Percentiles rank a stretch among this genome's conserved stretches.
Conservation (phyloP, 2,329 filamentous ascomycete species). For the Dactylellina sp. region DNA sequence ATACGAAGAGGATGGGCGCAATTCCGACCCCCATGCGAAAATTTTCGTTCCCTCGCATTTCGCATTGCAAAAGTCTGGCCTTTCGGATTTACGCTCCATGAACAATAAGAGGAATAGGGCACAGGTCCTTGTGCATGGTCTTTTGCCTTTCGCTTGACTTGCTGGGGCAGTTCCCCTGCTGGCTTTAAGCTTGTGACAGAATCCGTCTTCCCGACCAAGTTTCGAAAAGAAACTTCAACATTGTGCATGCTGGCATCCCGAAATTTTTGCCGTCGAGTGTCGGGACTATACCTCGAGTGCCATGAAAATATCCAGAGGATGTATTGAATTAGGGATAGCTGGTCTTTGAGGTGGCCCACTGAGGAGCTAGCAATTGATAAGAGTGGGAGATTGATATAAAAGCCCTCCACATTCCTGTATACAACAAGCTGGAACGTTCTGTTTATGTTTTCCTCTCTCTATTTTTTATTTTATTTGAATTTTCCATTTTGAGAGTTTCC, state of each 20-base stretch:
- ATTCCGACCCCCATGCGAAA: conserved; percentile 33
- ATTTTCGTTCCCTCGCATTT: neutral
- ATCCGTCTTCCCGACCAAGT: conserved; percentile 24
- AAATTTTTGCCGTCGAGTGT: conserved; percentile 44
- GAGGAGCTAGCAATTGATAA: conserved; percentile 43
- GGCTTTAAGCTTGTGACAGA: conserved; percentile 42
- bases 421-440: conserved; percentile 18
- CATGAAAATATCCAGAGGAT: conserved; percentile 30
- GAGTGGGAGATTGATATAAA: conserved; percentile 32
- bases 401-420: conserved; percentile 34
- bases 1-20: neutral
- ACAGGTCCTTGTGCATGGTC: conserved; percentile 15
- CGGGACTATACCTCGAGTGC: conserved; percentile 30
- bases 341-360: conserved; percentile 34
- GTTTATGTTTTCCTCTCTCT: neutral
- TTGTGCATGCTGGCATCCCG: conserved; percentile 27
- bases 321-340: conserved; percentile 46
- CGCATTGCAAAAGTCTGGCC: conserved; percentile 9
- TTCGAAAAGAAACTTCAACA: conserved; percentile 32
- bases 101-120: conserved; percentile 21
- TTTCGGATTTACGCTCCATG: conserved; percentile 3
- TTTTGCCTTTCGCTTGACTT: conserved; percentile 48
- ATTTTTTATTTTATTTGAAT: neutral
- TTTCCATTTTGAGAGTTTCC: conserved; percentile 4
- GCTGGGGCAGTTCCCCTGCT: conserved; percentile 30